phyloP scores from a whole-genome alignment of 2,329 filamentous ascomycete species.

The Sporothrix pseudoabietina region DNA sequence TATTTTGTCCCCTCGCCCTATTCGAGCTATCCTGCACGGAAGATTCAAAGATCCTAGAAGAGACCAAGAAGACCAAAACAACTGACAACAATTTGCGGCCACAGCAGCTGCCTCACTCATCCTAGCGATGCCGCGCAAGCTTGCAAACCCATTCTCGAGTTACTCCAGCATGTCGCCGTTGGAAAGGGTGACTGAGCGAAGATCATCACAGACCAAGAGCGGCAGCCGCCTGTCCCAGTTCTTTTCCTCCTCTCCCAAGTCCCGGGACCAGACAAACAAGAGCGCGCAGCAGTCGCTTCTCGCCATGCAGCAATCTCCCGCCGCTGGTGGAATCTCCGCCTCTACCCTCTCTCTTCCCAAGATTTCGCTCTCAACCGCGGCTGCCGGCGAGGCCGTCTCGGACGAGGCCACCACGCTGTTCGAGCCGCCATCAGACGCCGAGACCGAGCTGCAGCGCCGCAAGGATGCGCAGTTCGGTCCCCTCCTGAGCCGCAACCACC shows the following conservation, averaged over 20 bases:
- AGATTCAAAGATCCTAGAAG: not conserved
- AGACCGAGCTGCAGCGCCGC: slow-evolving; percentile 72
- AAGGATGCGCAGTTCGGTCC: slow-evolving; percentile 91
- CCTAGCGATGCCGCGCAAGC: slow-evolving; percentile 59
- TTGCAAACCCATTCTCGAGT: slow-evolving; percentile 59
- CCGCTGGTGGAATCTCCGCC: slow-evolving; percentile 60
- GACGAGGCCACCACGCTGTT: slow-evolving; percentile 79
- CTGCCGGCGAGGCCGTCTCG: slow-evolving; percentile 70
- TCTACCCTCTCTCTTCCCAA: slow-evolving; percentile 79
- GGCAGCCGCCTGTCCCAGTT: slow-evolving; percentile 75
- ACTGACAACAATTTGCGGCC: slow-evolving; percentile 22
- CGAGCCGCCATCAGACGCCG: slow-evolving; percentile 81
- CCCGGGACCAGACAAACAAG: slow-evolving; percentile 61
- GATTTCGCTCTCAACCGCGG: slow-evolving; percentile 87
- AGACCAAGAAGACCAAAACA: not conserved
- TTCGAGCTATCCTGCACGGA: not conserved
- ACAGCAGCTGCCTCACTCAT: slow-evolving; percentile 35
- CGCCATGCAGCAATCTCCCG: slow-evolving; percentile 60
- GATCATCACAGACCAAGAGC: slow-evolving; percentile 65
- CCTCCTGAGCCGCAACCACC: slow-evolving; percentile 74
- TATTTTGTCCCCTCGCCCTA: not conserved
- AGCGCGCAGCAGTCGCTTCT: slow-evolving; percentile 69
- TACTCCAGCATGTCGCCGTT: slow-evolving; percentile 51
- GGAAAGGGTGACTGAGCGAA: slow-evolving; percentile 58
- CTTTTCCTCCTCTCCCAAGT: slow-evolving; percentile 80